Percentiles rank a stretch among this genome's conserved stretches.
Evolutionary conservation across 2,329 filamentous ascomycete species (phyloP).

Genomic region (Alternaria sp.): DNA sequence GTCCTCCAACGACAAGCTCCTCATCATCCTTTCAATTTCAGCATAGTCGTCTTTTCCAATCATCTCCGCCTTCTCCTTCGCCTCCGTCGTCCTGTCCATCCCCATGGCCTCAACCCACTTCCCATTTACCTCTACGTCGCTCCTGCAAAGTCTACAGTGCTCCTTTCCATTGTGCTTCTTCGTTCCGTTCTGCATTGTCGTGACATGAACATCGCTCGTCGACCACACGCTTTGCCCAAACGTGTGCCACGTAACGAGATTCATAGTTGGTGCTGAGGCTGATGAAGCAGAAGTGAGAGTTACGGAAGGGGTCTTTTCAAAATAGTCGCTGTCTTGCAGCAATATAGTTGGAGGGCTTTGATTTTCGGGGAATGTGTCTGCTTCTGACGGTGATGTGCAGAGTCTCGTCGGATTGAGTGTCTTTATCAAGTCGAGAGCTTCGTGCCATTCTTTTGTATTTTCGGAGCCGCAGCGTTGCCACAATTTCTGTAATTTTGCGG

Average conservation of each 20-base stretch:
- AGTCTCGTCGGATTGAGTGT: background rate
- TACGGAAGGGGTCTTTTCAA: background rate
- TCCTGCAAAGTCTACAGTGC: background rate
- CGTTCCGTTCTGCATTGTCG: background rate
- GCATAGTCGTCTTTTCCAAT: background rate
- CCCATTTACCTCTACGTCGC: background rate
- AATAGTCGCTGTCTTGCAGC: background rate
- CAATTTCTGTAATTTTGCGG: background rate
- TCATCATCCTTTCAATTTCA: background rate
- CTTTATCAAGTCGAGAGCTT: background rate
- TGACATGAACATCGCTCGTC: background rate
- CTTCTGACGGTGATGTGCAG: background rate
- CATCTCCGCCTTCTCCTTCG: background rate
- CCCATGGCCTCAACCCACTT: background rate
- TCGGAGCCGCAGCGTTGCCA: slow-evolving; percentile 1
- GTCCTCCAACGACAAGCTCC: background rate
- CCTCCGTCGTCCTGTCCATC: background rate
- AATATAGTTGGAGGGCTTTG: background rate
- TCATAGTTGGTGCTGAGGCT: background rate
- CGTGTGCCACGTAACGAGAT: background rate
- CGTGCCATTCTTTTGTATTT: background rate
- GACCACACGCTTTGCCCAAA: background rate
- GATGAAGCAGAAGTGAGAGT: slow-evolving; percentile 1
- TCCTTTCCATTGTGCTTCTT: background rate
- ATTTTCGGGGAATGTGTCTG: background rate